phyloP scores from a whole-genome alignment of 495 filamentous ascomycete genomes.

The Amorphotheca resinae region DNA sequence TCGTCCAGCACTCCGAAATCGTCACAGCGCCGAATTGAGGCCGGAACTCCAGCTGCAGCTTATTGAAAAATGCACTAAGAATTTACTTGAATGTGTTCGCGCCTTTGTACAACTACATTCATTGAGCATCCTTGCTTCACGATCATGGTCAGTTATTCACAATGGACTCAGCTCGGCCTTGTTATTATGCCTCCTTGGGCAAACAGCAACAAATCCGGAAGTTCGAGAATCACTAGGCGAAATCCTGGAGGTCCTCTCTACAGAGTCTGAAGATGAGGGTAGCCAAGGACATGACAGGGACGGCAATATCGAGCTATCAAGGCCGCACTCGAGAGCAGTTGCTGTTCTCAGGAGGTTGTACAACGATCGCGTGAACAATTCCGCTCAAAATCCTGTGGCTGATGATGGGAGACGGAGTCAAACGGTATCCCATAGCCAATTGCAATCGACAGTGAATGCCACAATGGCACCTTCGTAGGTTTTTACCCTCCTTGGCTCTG shows the following conservation, averaged over 20 bases:
- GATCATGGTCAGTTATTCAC: slow-evolving; percentile 53
- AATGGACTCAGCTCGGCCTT: slow-evolving; percentile 49
- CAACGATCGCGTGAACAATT: not conserved
- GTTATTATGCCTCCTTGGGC: slow-evolving; percentile 45
- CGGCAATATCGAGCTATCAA: not conserved
- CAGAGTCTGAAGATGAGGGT: slow-evolving; percentile 20
- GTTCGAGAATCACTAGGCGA: slow-evolving; percentile 40
- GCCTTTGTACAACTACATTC: slow-evolving; percentile 53
- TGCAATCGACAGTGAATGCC: not conserved
- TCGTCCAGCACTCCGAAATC: slow-evolving; percentile 34
- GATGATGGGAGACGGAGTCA: not conserved
- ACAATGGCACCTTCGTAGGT: not conserved
- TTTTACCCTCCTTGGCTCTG: not conserved
- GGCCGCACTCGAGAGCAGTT: not conserved
- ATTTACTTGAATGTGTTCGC: slow-evolving; percentile 48
- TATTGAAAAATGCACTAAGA: slow-evolving; percentile 41
- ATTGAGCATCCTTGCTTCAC: slow-evolving; percentile 44
- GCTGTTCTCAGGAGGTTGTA: not conserved
- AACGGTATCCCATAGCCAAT: not conserved
- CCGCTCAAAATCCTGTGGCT: not conserved
- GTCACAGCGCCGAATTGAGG: slow-evolving; percentile 20
- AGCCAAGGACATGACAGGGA: not conserved
- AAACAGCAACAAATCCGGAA: slow-evolving; percentile 37
- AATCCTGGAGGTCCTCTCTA: slow-evolving; percentile 36
- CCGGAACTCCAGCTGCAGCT: slow-evolving; percentile 25